phyloP scores from a whole-genome alignment of 805 yeast genomes.

The Hanseniaspora meyeri region DNA sequence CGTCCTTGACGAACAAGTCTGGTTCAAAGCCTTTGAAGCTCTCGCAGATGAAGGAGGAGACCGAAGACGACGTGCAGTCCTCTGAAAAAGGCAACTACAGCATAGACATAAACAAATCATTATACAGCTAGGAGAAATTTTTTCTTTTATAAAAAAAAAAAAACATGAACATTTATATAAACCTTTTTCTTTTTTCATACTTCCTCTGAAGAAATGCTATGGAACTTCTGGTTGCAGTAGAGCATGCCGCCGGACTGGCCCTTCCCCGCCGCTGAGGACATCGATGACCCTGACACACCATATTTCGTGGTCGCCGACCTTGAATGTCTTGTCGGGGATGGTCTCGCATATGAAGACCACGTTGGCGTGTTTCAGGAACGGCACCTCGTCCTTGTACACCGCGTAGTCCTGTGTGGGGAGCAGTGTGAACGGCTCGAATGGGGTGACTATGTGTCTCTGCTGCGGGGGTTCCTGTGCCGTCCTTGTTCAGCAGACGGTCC shows the following conservation, averaged over 20 bases:
- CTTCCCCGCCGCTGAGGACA: conserved; percentile 31
- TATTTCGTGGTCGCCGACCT: conserved; percentile 75
- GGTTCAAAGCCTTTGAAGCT: conserved; percentile 3
- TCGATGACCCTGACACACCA: conserved; percentile 75
- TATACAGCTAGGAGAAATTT: neutral
- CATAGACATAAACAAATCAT: conserved; percentile 1
- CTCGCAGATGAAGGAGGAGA: conserved; percentile 6
- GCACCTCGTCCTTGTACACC: conserved; percentile 29
- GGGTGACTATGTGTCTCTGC: conserved; percentile 17
- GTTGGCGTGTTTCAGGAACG: conserved; percentile 47
- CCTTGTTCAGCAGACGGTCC: neutral
- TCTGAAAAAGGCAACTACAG: neutral
- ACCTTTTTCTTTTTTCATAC: neutral
- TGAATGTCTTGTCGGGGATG: conserved; percentile 31
- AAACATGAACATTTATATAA: neutral
- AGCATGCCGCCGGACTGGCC: conserved; percentile 48
- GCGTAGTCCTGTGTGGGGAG: conserved; percentile 29
- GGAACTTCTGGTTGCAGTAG: conserved; percentile 53
- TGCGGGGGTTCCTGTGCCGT: neutral
- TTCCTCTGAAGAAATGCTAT: conserved; percentile 21
- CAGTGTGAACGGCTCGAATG: conserved; percentile 44
- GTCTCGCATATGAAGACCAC: conserved; percentile 51
- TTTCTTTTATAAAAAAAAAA: neutral
- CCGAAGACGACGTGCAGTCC: neutral
- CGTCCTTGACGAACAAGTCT: conserved; percentile 6